These are phyloP conservation scores for Aureobasidium melanogenum DNA, from an alignment of 2,329 filamentous ascomycete species.

Conservation along the genomic window DNA sequence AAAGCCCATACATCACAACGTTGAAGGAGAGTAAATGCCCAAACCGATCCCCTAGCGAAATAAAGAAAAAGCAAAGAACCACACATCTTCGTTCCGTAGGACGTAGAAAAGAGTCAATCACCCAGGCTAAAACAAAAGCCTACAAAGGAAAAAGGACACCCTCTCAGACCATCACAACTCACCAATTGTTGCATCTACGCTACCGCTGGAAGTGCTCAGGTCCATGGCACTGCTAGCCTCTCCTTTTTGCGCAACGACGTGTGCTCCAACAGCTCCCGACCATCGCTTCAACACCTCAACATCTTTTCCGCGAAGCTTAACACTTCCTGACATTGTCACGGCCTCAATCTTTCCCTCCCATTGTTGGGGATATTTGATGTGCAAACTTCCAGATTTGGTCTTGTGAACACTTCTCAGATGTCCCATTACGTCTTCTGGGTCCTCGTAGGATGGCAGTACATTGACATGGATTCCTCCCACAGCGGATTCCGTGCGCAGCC, in stretches of 20 bases:
- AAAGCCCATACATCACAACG: too few relatives aligned
- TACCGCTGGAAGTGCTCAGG: constrained; percentile 26
- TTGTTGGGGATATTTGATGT: constrained; percentile 32
- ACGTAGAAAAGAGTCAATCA: too few relatives aligned
- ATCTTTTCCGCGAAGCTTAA: constrained; percentile 31
- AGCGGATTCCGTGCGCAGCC: constrained; percentile 26
- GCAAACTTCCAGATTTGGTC: constrained; percentile 26
- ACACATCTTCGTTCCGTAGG: too few relatives aligned
- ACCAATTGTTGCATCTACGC: constrained; percentile 19
- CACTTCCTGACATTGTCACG: constrained; percentile 27
- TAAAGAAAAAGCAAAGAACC: too few relatives aligned
- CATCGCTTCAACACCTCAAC: constrained; percentile 26
- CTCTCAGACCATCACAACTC: constrained; percentile 5
- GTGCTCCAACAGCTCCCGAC: constrained; percentile 20
- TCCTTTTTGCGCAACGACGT: constrained; percentile 33
- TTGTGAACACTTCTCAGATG: constrained; percentile 28
- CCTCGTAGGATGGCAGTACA: constrained; percentile 26
- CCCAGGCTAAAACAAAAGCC: not conserved
- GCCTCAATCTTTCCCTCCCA: constrained; percentile 35
- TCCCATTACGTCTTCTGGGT: constrained; percentile 19
- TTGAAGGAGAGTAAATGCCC: too few relatives aligned
- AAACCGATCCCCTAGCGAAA: too few relatives aligned
- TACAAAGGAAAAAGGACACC: not conserved
- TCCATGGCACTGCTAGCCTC: constrained; percentile 25
- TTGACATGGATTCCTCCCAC: constrained; percentile 28